Evolutionary conservation across 2,329 filamentous ascomycete species (phyloP), one percentile per base, ranked within the genome.

Genomic region (Gnomoniopsis smithogilvyi): DNA sequence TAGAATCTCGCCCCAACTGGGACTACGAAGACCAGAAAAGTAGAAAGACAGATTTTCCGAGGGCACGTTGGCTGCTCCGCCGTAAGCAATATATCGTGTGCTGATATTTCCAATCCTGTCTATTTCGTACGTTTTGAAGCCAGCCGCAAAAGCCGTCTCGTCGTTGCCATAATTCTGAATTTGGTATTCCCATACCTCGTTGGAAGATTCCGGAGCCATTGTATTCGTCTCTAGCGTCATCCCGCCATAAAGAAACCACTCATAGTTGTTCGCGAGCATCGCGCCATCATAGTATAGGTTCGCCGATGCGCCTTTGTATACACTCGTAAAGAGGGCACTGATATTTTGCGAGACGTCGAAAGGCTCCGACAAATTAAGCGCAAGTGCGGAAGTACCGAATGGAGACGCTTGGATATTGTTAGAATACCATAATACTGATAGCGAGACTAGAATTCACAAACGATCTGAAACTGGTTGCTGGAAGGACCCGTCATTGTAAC

Each of bases 1-100:
- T 58, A 75, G 78, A 47, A 90, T 80, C 0, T 76, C 72, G 0
- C 83, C 84, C 65, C 74, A 78, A 14, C 71, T 70, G 0, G 76
- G 69, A 0, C 83, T 78, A 15, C 75, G 80, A 69, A 88, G 73
- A 0, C 89, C 89, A 0, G 85, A 83, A 63, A 91, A 89, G 65
- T 91, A 91, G 76, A 85, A 91, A 0, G 86, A 87, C 64, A 85
- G 79, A 63, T 90, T 87, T 69, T 91, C 88, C 0, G 87, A 90
- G 0, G 88, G 87, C 0, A 83, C 85, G 47, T 77, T 89, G 12
- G 79, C 85, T 0, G 79, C 81, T 2, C 81, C 88, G 19, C 89
- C 88, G 63, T 82, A 85, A 0, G 86, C 82, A 22, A 91, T 65
- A 65, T 88, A 90, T 51, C 82, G 77, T 21, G 82, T 89, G 6